Evolutionary conservation across 345 rosid genomes (phyloP), one percentile per base, ranked within the genome.

Genomic region (Corchorus olitorius): DNA sequence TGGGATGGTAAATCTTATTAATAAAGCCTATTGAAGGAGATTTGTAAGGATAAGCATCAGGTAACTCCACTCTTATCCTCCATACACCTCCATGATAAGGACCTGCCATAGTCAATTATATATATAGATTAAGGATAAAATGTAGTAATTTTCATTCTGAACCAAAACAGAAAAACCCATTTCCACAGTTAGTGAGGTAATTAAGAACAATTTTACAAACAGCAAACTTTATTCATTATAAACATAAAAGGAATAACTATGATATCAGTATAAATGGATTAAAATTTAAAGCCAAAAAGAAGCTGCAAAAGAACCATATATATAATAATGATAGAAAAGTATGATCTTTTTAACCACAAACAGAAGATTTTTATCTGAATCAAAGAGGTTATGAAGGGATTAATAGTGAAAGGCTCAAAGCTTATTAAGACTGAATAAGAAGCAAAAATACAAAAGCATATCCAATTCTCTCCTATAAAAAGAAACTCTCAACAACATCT

Each of bases 21-120:
- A 84, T 68, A 67, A 91, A 91, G 46, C 86, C 87, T 4, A 91
- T 81, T 0, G 88, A 84, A 19, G 93, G 94, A 83, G 88, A 84
- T 83, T 87, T 86, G 80, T 87, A 89, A 16, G 99, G 99, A 85
- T 95, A 95, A 81, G 94, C 96, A 83, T 91, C 97, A 39, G 98
- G 96, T 50, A 95, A 87, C 84, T 85, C 94, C 15, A 93, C 99
- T 89, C 92, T 90, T 61, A 93, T 85, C 92, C 83, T 95, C 98
- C 99, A 94, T 19, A 91, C 84, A 72, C 99, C 98, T 82, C 97
- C 97, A 70, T 89, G 81, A 81, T 95, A 95, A 65, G 87, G 96
- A 87, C 99, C 99, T 95, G 85, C 65, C 81, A 77, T 66, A 45
- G 53, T 78, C 75, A 62, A 74, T 61, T 17, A 58, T 14, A 10